These are phyloP conservation scores for Juglanconis juglandina DNA, from an alignment of 2,329 filamentous ascomycete species.

Conservation along the genomic window DNA sequence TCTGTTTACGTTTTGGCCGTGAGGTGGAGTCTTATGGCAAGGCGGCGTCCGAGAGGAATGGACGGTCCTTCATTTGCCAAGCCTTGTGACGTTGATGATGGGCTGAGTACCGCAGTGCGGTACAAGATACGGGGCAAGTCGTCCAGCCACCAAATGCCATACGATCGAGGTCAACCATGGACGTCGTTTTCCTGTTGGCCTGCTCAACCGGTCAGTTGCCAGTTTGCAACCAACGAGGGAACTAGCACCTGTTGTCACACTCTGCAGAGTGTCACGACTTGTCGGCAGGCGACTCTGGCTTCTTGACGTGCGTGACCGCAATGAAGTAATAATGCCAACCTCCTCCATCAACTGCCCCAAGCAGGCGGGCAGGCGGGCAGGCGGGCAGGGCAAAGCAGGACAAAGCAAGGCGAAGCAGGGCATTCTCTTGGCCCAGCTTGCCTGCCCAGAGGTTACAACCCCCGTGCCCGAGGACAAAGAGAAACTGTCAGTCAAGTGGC, in stretches of 20 bases:
- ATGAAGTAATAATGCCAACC: not conserved
- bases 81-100: not conserved
- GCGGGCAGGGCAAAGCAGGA: not conserved
- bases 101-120: not conserved
- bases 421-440: not conserved
- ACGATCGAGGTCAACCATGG: too few relatives aligned
- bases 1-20: not conserved
- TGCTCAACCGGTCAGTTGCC: too few relatives aligned
- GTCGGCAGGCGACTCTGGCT: not conserved
- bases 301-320: not conserved
- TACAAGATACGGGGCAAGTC: not conserved
- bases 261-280: not conserved
- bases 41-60: not conserved
- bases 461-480: not conserved
- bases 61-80: not conserved
- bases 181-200: too few relatives aligned
- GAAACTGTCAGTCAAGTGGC: not conserved
- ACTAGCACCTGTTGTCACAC: not conserved
- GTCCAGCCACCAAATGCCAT: too few relatives aligned
- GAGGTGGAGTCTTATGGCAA: not conserved
- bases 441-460: not conserved
- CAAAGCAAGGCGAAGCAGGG: not conserved
- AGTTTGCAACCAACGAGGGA: not conserved
- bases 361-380: too few relatives aligned
- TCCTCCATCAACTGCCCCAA: not conserved